Conservation (phyloP, 2,329 filamentous ascomycete species). For the Lanzia echinophila region DNA sequence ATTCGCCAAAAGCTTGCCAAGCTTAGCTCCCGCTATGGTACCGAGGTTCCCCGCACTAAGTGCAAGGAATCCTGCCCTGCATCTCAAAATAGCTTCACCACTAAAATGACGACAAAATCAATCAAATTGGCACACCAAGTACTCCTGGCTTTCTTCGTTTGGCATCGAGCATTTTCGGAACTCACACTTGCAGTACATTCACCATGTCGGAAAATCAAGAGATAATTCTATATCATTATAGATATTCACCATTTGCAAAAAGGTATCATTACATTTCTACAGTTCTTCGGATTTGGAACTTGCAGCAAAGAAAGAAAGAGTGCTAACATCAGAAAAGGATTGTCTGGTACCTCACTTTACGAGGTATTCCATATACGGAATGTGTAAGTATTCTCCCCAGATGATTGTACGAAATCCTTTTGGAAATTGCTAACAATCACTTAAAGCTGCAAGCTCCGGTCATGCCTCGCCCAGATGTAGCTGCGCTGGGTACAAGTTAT, state of each 20-base stretch:
- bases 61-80: no score
- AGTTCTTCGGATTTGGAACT: no score
- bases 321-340: conserved; percentile 31
- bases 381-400: conserved; percentile 45
- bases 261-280: conserved; percentile 27
- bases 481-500: conserved; percentile 55
- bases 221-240: conserved; percentile 58
- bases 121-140: no score
- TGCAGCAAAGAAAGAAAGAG: no score
- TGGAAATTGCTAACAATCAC: conserved; percentile 6
- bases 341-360: conserved; percentile 60
- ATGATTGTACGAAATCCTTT: background rate
- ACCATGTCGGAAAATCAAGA: conserved; percentile 12
- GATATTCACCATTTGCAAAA: conserved; percentile 56
- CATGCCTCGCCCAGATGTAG: conserved; percentile 60
- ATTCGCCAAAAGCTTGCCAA: no score
- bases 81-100: no score
- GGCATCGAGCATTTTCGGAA: no score
- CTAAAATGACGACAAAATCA: no score
- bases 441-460: conserved; percentile 48
- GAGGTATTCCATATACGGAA: conserved; percentile 59
- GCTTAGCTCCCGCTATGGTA: no score
- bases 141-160: no score
- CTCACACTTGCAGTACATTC: no score
- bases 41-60: no score